A percentile compares a stretch with the other conserved stretches of the same genome.
Evolutionary conservation across 371 early-diverging fungal genomes (phyloP).

Genomic region (Fennellomyces sp.): DNA sequence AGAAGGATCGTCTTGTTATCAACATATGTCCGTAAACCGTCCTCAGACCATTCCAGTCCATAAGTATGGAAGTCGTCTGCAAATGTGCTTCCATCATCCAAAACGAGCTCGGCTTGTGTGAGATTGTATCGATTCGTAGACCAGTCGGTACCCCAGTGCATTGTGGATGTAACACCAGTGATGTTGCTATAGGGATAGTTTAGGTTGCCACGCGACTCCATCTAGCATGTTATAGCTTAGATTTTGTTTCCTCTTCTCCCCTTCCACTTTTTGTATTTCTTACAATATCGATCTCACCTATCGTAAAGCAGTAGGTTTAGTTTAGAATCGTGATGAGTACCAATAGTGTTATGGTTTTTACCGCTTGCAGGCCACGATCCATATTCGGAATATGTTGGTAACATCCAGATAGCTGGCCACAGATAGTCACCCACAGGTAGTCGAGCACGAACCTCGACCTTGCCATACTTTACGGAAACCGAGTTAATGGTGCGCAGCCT

Average conservation of each 20-base stretch:
- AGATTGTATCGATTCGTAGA: constrained; percentile 42
- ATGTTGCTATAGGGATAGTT: constrained; percentile 48
- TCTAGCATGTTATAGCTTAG: constrained; percentile 12
- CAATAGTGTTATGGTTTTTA: too few relatives aligned
- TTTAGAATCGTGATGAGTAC: too few relatives aligned
- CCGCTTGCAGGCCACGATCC: constrained; percentile 77
- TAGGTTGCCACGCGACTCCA: constrained; percentile 67
- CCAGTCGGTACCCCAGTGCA: constrained; percentile 67
- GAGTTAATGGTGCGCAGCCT: constrained; percentile 53
- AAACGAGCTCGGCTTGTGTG: constrained; percentile 41
- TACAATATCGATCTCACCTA: constrained; percentile 57
- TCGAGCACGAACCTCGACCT: constrained; percentile 67
- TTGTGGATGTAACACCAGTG: constrained; percentile 50
- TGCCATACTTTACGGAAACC: constrained; percentile 57
- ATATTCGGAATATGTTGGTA: constrained; percentile 69
- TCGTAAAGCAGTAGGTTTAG: not conserved
- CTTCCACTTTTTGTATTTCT: not conserved
- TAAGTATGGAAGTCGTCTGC: constrained; percentile 49
- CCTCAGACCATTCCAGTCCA: constrained; percentile 67
- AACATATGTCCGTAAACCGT: constrained; percentile 62
- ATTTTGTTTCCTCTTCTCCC: not conserved
- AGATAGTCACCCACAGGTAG: constrained; percentile 73
- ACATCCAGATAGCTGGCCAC: constrained; percentile 74
- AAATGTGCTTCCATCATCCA: constrained; percentile 36
- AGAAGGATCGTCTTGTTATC: constrained; percentile 58